A percentile compares a stretch with the other conserved stretches of the same genome.
Evolutionary conservation across 2,329 filamentous ascomycete genomes (phyloP).

Genomic region (Apiospora phragmitis): DNA sequence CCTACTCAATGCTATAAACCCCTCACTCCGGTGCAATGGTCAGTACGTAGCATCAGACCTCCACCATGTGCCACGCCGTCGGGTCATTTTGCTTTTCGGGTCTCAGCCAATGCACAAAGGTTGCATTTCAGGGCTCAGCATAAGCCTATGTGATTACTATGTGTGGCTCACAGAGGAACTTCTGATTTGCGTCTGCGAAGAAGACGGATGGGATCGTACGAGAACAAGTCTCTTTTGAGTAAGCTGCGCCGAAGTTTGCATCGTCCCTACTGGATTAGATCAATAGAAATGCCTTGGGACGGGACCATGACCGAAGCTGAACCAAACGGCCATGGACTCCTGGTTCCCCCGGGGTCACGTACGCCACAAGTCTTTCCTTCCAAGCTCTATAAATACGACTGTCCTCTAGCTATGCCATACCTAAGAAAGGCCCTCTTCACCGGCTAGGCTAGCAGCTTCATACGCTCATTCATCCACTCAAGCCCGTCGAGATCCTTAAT

Average conservation of each 20-base stretch:
- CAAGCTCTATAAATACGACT: not conserved
- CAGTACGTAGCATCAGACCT: not conserved
- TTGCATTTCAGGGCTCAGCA: not conserved
- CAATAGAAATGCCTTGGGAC: not conserved
- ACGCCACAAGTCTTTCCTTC: not conserved
- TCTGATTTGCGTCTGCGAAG: not conserved
- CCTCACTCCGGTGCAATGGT: not conserved
- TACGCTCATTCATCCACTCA: not conserved
- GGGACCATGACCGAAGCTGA: not conserved
- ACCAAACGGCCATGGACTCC: not conserved
- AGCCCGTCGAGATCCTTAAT: not conserved
- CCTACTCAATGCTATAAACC: not conserved
- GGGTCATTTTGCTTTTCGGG: not conserved
- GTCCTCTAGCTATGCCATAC: not conserved
- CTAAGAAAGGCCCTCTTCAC: not conserved
- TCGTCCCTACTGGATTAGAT: not conserved
- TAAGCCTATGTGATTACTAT: not conserved
- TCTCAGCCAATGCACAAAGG: not conserved
- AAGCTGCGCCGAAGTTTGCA: not conserved
- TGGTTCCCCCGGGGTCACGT: too few relatives aligned
- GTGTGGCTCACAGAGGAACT: not conserved
- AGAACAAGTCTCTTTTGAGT: not conserved
- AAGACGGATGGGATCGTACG: not conserved
- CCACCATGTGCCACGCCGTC: not conserved
- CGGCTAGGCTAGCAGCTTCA: not conserved